phyloP scores from a whole-genome alignment of 768 basidiomycete species.

The Tylopilus vinaceipallidus region DNA sequence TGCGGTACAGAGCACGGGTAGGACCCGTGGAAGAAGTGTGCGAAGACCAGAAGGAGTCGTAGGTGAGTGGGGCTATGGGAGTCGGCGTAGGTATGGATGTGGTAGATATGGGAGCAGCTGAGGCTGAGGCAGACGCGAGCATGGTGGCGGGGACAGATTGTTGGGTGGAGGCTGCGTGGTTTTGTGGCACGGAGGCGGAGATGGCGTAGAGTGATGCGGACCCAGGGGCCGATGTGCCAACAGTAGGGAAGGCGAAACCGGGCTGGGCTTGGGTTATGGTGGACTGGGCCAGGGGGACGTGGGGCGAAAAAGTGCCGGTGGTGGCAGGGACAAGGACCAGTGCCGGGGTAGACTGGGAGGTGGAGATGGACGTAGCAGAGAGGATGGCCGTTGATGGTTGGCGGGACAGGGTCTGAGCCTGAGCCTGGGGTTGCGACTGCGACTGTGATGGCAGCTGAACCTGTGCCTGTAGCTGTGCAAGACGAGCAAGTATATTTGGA shows the following conservation, averaged over 20 bases:
- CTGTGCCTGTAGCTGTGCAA: slow-evolving; percentile 27
- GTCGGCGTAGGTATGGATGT: slow-evolving; percentile 4
- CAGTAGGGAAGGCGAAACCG: not conserved
- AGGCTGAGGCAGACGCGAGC: not conserved
- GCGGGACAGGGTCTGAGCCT: not conserved
- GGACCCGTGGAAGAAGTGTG: slow-evolving; percentile 36
- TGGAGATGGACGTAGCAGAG: not conserved
- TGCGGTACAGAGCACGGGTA: slow-evolving; percentile 30
- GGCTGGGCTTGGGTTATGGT: slow-evolving; percentile 13
- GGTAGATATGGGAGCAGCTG: too few species aligned
- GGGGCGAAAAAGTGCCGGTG: not conserved
- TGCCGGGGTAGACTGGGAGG: not conserved
- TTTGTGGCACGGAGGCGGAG: not conserved
- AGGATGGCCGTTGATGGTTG: slow-evolving; percentile 2
- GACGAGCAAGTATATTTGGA: slow-evolving; percentile 21
- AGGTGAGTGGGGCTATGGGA: slow-evolving; percentile 39
- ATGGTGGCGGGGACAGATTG: not conserved
- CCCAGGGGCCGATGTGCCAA: not conserved
- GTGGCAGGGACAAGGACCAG: not conserved
- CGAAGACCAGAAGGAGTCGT: slow-evolving; percentile 64
- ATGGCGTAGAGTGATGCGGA: not conserved
- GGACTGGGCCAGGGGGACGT: slow-evolving; percentile 1
- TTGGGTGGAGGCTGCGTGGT: not conserved
- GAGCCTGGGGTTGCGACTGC: not conserved
- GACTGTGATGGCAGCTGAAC: slow-evolving; percentile 7